These are phyloP conservation scores for Geum urbanum DNA, from an alignment of 306 rosid genomes.

Conservation along the genomic window DNA sequence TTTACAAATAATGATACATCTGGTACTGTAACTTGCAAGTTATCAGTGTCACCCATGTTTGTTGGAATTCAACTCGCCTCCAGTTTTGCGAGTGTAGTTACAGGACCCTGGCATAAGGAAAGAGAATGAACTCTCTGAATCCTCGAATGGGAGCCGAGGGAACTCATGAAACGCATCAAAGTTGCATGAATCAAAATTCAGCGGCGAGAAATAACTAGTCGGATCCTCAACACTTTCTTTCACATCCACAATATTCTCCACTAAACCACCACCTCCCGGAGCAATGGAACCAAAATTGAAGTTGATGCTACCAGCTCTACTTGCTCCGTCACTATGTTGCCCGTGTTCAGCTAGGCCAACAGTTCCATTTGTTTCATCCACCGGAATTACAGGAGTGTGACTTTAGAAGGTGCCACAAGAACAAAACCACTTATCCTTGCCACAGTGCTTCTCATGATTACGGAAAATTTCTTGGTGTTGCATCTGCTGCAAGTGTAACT, in stretches of 20 bases:
- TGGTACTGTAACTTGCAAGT: background rate
- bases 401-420: constrained; percentile 53
- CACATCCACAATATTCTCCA: constrained; percentile 45
- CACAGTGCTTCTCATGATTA: constrained; percentile 14
- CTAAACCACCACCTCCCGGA: constrained; percentile 36
- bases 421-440: too few species aligned
- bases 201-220: constrained; percentile 61
- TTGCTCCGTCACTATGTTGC: constrained; percentile 40
- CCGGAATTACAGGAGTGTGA: constrained; percentile 92
- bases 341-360: constrained; percentile 34
- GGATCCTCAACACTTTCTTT: constrained; percentile 75
- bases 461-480: too few species aligned
- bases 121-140: constrained; percentile 65
- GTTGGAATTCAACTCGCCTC: constrained; percentile 54
- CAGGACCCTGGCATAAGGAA: constrained; percentile 66
- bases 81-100: constrained; percentile 53
- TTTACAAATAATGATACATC: constrained; percentile 26
- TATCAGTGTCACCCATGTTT: constrained; percentile 16
- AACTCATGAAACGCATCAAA: constrained; percentile 81
- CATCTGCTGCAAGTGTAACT: too few species aligned
- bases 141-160: constrained; percentile 78
- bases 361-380: constrained; percentile 56
- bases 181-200: constrained; percentile 72
- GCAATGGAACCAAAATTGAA: constrained; percentile 55
- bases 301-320: constrained; percentile 44